Conservation (phyloP, 768 basidiomycete species). For the Collybia nuda region DNA sequence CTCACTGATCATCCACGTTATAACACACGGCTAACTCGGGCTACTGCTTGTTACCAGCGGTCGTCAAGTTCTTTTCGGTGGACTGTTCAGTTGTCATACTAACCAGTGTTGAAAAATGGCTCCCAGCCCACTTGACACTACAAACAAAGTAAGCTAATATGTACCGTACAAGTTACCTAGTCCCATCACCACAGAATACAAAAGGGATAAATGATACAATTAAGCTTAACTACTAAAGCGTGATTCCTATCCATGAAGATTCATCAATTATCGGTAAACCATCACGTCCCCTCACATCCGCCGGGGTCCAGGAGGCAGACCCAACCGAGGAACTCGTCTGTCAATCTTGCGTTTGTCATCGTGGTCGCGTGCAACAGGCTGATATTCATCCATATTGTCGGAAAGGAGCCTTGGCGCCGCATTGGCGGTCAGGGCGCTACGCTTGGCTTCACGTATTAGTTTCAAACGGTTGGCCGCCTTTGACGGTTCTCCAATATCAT, state of each 20-base stretch:
- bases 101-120: too few relatives aligned
- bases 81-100: too few relatives aligned
- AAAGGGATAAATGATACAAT: background rate
- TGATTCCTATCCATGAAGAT: background rate
- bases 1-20: too few relatives aligned
- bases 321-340: slow-evolving; percentile 23
- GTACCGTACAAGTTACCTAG: too few relatives aligned
- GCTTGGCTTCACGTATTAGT: slow-evolving; percentile 51
- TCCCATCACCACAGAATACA: too few relatives aligned
- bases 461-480: slow-evolving; percentile 47
- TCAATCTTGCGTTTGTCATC: slow-evolving; percentile 6
- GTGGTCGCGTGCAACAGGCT: background rate
- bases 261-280: slow-evolving; percentile 10
- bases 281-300: slow-evolving; percentile 13
- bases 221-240: background rate
- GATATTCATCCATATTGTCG: background rate
- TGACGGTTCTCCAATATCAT: slow-evolving; percentile 23
- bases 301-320: slow-evolving; percentile 33
- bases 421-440: slow-evolving; percentile 17
- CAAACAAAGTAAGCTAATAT: too few relatives aligned
- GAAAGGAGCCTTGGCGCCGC: background rate
- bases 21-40: too few relatives aligned
- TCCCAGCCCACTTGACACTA: too few relatives aligned
- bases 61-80: too few relatives aligned
- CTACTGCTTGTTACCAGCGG: too few relatives aligned